phyloP scores from a whole-genome alignment of 2,329 filamentous ascomycete species.

The Pseudocercospora eumusae region DNA sequence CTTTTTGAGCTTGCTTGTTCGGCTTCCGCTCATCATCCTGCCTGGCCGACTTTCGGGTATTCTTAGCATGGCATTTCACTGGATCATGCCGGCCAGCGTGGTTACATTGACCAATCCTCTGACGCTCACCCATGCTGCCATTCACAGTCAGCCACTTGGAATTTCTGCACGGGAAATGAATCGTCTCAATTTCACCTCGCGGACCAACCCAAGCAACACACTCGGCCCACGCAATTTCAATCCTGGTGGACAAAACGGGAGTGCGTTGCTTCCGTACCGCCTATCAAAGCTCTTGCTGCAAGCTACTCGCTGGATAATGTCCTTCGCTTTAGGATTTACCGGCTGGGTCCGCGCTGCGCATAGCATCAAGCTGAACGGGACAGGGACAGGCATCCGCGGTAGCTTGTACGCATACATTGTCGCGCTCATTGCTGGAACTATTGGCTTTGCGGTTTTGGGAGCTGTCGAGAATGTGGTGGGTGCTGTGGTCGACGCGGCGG shows the following conservation, averaged over 20 bases:
- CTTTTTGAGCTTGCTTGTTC: slow-evolving; percentile 74
- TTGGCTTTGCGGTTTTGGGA: slow-evolving; percentile 86
- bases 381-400: slow-evolving; percentile 59
- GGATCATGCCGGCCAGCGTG: slow-evolving; percentile 81
- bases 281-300: slow-evolving; percentile 90
- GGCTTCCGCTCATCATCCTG: slow-evolving; percentile 80
- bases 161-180: slow-evolving; percentile 76
- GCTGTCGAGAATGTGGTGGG: slow-evolving; percentile 44
- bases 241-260: slow-evolving; percentile 33
- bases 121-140: slow-evolving; percentile 87
- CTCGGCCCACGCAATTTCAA: slow-evolving; percentile 43
- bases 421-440: slow-evolving; percentile 86
- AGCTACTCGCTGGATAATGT: slow-evolving; percentile 88
- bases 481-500: slow-evolving; percentile 54
- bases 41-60: slow-evolving; percentile 72
- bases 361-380: slow-evolving; percentile 64
- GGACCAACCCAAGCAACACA: slow-evolving; percentile 72
- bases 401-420: slow-evolving; percentile 95
- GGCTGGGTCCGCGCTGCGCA: slow-evolving; percentile 95
- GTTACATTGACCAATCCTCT: slow-evolving; percentile 86
- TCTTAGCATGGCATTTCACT: slow-evolving; percentile 71
- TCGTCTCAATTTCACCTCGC: slow-evolving; percentile 77
- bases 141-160: slow-evolving; percentile 82
- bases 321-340: slow-evolving; percentile 83
- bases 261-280: slow-evolving; percentile 66